These are phyloP conservation scores for Oryza punctata DNA, from an alignment of 176 grass and related monocot species.

Conservation along the genomic window DNA sequence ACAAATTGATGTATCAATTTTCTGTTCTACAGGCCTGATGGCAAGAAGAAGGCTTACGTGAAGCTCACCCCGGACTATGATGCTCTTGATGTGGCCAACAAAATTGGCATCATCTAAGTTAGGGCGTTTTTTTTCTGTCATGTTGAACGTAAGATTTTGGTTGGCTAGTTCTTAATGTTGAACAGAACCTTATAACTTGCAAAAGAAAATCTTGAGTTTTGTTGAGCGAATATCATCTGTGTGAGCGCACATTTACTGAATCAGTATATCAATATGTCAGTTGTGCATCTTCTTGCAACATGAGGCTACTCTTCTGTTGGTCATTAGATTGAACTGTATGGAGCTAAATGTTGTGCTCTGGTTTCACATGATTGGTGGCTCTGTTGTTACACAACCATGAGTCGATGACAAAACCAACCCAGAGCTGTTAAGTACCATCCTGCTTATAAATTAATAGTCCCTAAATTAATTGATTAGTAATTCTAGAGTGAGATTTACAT, in stretches of 20 bases:
- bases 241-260: neutral
- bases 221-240: neutral
- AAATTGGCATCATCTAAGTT: conserved; percentile 26
- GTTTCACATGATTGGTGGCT: no score
- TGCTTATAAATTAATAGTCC: no score
- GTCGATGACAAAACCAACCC: no score
- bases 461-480: no score
- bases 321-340: no score
- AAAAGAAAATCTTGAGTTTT: neutral
- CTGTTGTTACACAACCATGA: no score
- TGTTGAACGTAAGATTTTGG: neutral
- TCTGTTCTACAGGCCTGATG: neutral
- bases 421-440: no score
- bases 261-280: neutral
- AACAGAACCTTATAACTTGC: neutral
- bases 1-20: neutral
- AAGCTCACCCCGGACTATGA: conserved; percentile 11
- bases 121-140: no score
- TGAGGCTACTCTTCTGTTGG: neutral
- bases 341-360: no score
- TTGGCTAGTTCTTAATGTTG: neutral
- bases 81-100: conserved; percentile 18
- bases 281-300: neutral
- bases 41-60: neutral
- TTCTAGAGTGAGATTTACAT: no score